Conservation (phyloP, 352 stramenopile genomes). For the Peronosclerospora sorghi region DNA sequence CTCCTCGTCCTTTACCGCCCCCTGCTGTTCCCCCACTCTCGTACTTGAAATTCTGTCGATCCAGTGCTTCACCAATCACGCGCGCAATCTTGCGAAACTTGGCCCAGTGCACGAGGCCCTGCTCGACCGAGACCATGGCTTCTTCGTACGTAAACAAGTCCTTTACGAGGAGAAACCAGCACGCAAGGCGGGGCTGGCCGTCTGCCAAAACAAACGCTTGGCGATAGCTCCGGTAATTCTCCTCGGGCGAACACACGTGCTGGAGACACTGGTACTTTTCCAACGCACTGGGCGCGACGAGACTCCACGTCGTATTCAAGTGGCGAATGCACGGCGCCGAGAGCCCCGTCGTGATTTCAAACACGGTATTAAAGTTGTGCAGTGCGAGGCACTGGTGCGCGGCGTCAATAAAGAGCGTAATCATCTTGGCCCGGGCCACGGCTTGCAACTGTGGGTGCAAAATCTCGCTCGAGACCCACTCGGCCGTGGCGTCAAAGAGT, state of each 20-base stretch:
- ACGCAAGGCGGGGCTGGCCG: slow-evolving; percentile 62
- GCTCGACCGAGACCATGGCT: slow-evolving; percentile 73
- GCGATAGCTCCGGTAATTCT: slow-evolving; percentile 82
- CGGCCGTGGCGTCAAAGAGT: slow-evolving; percentile 72
- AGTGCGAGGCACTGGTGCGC: slow-evolving; percentile 75
- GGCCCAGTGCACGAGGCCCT: slow-evolving; percentile 77
- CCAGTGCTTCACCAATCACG: slow-evolving; percentile 64
- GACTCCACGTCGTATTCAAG: slow-evolving; percentile 73
- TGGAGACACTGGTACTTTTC: slow-evolving; percentile 81
- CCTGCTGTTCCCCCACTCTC: slow-evolving; percentile 7
- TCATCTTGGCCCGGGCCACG: slow-evolving; percentile 67
- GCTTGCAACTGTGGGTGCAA: slow-evolving; percentile 75
- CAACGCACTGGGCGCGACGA: slow-evolving; percentile 42
- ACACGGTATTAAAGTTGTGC: slow-evolving; percentile 86
- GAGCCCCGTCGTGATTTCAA: slow-evolving; percentile 69
- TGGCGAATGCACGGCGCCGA: slow-evolving; percentile 74
- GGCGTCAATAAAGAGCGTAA: slow-evolving; percentile 77
- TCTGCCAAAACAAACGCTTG: slow-evolving; percentile 70
- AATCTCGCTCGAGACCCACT: slow-evolving; percentile 85
- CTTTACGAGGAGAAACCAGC: slow-evolving; percentile 82
- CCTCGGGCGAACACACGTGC: slow-evolving; percentile 68
- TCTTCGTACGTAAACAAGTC: slow-evolving; percentile 84
- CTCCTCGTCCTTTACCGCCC: slow-evolving; percentile 67
- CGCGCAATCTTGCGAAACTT: slow-evolving; percentile 81
- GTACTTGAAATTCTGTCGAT: slow-evolving; percentile 73